Evolutionary conservation across 192 early-diverging fungal species (phyloP), one percentile per base, ranked within the genome.

Genomic region (Rhizophagus prolifer): DNA sequence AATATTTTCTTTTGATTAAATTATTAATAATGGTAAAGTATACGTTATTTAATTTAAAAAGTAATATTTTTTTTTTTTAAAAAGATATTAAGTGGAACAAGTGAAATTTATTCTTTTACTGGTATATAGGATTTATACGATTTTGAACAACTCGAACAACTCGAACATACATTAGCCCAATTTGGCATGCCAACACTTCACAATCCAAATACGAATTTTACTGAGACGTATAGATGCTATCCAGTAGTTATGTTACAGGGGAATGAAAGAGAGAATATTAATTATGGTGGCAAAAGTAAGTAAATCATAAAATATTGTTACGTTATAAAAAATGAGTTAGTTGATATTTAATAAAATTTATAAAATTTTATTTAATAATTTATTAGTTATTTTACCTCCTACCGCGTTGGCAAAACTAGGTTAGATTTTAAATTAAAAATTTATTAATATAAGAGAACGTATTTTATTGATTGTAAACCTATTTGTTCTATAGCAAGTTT

Each of bases 231-330:
- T 75, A 86, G 91, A 23, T 91, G 90, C 80, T 95, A 89, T 78
- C 89, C 94, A 58, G 86, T 94, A 5, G 87, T 88, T 21, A 90
- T 93, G 90, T 85, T 82, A 79, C 83, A 86, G 46, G 89, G 90
- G 16, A 91, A 88, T 72, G 93, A 93, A 59, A 81, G 91, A 72
- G 86, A 89, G 21, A 92, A 90, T 54, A 85, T 92, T 1, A 93
- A 92, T 72, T 91, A 86, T 68, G 93, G 94, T 50, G 94, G 94
- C 60, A 95, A 95, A 79, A 92, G 93, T 94, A 87, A 61, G 82
- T 34, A 26, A 13, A 26, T 26, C 12, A 4, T 47, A 5, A 5
- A 47, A 30, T 2, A 28, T 70, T 16, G 1, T 25, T 21, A n/a
- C n/a, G 21, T 25, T 10, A 58, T 38, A 28, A 38, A 38, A 5